phyloP scores from a whole-genome alignment of 768 basidiomycete species.

The Tricholoma furcatifolium region DNA sequence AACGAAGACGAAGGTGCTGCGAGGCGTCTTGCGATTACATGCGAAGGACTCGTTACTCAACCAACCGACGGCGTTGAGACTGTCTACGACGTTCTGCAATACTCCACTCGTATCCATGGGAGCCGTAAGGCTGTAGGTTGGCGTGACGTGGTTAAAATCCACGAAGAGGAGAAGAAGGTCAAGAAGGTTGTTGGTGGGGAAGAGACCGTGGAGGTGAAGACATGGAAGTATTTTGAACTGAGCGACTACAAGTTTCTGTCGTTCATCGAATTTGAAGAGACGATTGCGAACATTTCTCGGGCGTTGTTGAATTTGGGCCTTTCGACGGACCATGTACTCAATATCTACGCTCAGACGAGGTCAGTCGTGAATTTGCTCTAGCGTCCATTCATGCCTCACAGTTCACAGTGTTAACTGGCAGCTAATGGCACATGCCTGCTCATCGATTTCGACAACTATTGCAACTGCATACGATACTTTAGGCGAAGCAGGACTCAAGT shows the following conservation, averaged over 20 bases:
- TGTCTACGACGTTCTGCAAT: constrained; percentile 73
- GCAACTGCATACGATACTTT: constrained; percentile 97
- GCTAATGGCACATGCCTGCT: constrained; percentile 79
- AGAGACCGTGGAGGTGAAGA: constrained; percentile 84
- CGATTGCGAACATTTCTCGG: constrained; percentile 61
- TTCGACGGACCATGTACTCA: constrained; percentile 75
- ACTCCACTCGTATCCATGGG: constrained; percentile 74
- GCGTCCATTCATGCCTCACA: constrained; percentile 7
- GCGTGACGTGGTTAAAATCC: constrained; percentile 65
- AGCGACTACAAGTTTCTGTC: constrained; percentile 83
- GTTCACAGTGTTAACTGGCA: constrained; percentile 77
- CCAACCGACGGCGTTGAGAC: constrained; percentile 78
- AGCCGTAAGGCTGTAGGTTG: constrained; percentile 75
- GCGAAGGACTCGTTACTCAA: constrained; percentile 59
- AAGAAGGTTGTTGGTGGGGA: constrained; percentile 81
- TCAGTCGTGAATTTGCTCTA: constrained; percentile 25
- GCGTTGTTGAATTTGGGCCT: constrained; percentile 74
- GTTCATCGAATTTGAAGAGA: constrained; percentile 68
- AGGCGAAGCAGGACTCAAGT: constrained; percentile 81
- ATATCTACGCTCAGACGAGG: constrained; percentile 89
- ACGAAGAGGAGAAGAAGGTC: constrained; percentile 89
- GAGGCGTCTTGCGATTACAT: constrained; percentile 55
- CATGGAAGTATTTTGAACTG: constrained; percentile 93
- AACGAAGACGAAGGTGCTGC: constrained; percentile 47
- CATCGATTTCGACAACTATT: constrained; percentile 73